Evolutionary conservation across 106 monocot genomes (phyloP).

Genomic region (Xerophyta viscosa): DNA sequence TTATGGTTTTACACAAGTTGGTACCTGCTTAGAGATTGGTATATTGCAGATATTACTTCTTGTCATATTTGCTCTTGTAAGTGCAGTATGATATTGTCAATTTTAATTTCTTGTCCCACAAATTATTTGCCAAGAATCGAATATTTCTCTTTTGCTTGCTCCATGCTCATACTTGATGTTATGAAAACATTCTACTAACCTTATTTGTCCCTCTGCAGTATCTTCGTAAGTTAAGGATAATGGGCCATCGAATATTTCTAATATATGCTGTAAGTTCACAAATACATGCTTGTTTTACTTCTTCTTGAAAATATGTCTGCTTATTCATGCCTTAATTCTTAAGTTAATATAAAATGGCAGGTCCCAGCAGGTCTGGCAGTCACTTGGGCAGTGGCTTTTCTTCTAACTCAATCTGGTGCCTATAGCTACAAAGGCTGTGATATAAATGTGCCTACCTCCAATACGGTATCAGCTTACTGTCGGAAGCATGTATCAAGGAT

Average conservation of each 20-base stretch:
- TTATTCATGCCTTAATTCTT: neutral
- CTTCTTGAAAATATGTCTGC: too few species aligned
- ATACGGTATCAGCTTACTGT: conserved; percentile 74
- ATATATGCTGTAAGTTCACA: conserved; percentile 82
- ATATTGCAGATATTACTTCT: conserved; percentile 77
- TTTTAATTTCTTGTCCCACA: neutral
- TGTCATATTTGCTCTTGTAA: conserved; percentile 84
- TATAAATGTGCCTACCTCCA: conserved; percentile 66
- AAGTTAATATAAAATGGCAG: conserved; percentile 19
- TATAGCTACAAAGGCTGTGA: conserved; percentile 88
- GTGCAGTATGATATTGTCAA: conserved; percentile 14
- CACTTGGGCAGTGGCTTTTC: conserved; percentile 80
- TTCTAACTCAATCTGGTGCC: conserved; percentile 68
- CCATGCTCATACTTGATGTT: neutral
- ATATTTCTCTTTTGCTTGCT: conserved; percentile 2
- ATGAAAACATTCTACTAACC: neutral
- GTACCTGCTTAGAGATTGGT: conserved; percentile 81
- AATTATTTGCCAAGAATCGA: neutral
- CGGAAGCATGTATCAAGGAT: conserved; percentile 79
- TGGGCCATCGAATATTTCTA: conserved; percentile 84
- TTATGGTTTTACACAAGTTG: conserved; percentile 91
- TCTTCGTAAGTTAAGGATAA: conserved; percentile 82
- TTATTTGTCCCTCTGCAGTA: conserved; percentile 53
- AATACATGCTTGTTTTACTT: too few species aligned
- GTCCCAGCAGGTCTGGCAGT: conserved; percentile 81